Percentiles rank a stretch among this genome's conserved stretches.
Conservation (phyloP, 345 rosid species). For the Melastoma malabathricum region DNA sequence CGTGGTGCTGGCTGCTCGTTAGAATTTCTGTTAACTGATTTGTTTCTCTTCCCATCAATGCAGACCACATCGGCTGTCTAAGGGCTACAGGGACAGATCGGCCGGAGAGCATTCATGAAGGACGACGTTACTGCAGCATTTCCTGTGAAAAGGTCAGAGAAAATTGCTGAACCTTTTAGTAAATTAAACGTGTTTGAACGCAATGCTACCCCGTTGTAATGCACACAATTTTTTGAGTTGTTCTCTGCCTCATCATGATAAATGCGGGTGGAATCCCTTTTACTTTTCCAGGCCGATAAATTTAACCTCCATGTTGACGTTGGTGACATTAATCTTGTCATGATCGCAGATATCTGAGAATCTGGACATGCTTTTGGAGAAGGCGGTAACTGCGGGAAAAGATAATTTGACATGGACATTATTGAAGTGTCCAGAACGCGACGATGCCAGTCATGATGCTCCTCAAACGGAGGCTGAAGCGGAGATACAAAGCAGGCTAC, state of each 20-base stretch:
- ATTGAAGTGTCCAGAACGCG: conserved; percentile 22
- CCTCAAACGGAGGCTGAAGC: conserved; percentile 25
- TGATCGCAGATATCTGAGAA: conserved; percentile 43
- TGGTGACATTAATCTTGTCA: not conserved
- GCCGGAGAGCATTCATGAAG: conserved; percentile 9
- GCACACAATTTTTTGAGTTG: too few relatives aligned
- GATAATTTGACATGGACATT: conserved; percentile 65
- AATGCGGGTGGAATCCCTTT: too few relatives aligned
- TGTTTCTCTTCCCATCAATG: conserved; percentile 9
- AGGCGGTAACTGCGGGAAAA: conserved; percentile 37
- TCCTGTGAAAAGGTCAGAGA: conserved; percentile 3
- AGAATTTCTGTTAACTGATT: not conserved
- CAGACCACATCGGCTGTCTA: conserved; percentile 49
- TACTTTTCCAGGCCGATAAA: too few relatives aligned
- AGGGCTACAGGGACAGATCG: conserved; percentile 12
- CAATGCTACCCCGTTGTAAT: too few relatives aligned
- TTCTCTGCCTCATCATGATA: too few relatives aligned
- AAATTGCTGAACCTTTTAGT: not conserved
- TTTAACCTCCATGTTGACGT: too few relatives aligned
- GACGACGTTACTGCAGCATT: conserved; percentile 56
- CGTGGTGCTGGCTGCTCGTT: too few relatives aligned
- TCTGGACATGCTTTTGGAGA: conserved; percentile 50
- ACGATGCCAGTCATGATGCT: conserved; percentile 14
- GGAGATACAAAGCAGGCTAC: conserved; percentile 51
- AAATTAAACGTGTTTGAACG: not conserved